Evolutionary conservation across 2,329 filamentous ascomycete species (phyloP).

Genomic region (Chrysoporthe cubensis): DNA sequence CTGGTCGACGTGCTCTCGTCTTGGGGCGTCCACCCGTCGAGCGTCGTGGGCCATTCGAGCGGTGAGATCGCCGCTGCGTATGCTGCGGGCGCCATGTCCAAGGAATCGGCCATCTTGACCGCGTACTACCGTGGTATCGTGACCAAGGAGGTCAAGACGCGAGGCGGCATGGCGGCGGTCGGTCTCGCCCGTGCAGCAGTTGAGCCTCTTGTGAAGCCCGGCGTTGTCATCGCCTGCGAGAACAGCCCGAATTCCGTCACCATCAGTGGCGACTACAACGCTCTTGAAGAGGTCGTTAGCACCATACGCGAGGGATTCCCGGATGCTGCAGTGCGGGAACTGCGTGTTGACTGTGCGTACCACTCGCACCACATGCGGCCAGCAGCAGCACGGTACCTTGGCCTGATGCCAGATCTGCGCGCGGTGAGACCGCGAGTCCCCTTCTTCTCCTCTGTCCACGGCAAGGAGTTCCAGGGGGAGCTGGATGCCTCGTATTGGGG

Average conservation of each 20-base stretch:
- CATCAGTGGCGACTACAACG: constrained; percentile 35
- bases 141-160: not conserved
- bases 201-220: not conserved
- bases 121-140: constrained; percentile 5
- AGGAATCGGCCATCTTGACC: not conserved
- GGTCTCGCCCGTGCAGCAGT: constrained; percentile 4
- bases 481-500: constrained; percentile 29
- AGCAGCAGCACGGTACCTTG: not conserved
- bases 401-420: not conserved
- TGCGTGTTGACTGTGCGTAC: constrained; percentile 30
- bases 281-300: constrained; percentile 33
- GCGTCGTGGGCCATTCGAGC: constrained; percentile 39
- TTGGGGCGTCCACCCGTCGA: constrained; percentile 33
- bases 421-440: not conserved
- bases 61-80: constrained; percentile 26
- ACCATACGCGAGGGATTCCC: constrained; percentile 31
- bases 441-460: constrained; percentile 7
- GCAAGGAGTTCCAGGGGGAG: not conserved
- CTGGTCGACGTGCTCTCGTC: constrained; percentile 35
- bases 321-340: constrained; percentile 33
- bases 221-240: constrained; percentile 16
- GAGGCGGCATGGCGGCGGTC: constrained; percentile 10
- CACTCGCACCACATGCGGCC: constrained; percentile 30
- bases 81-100: constrained; percentile 12
- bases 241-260: constrained; percentile 38